Evolutionary conservation across 1,284 basidiomycete genomes (phyloP).

Genomic region (Calocybe gambosa): DNA sequence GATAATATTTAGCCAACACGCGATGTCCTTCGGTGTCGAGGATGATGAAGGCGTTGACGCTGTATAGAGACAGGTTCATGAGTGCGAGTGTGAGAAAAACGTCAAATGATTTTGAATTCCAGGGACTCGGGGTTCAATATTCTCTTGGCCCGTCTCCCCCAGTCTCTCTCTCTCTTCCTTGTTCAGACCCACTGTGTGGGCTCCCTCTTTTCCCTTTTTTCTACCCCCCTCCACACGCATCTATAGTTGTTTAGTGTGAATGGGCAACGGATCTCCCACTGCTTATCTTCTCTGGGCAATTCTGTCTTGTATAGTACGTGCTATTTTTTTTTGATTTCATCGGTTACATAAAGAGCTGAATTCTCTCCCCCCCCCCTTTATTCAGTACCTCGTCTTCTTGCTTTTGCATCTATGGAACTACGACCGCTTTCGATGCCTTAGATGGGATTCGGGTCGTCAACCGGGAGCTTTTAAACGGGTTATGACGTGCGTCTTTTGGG

Average conservation of each 20-base stretch:
- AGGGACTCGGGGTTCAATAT: background rate
- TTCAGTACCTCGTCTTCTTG: constrained; percentile 60
- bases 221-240: background rate
- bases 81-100: constrained; percentile 3
- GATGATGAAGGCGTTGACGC: constrained; percentile 82
- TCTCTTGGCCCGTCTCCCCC: background rate
- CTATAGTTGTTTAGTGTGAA: constrained; percentile 19
- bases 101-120: background rate
- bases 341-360: too few species aligned
- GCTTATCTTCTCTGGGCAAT: constrained; percentile 69
- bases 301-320: constrained; percentile 53
- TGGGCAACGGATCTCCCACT: constrained; percentile 63
- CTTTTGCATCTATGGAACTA: constrained; percentile 68
- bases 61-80: constrained; percentile 84
- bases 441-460: constrained; percentile 64
- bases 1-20: constrained; percentile 94
- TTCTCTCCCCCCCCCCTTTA: too few species aligned
- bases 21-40: constrained; percentile 94
- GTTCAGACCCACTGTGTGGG: background rate
- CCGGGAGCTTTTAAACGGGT: constrained; percentile 74
- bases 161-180: background rate
- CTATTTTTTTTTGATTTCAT: too few species aligned
- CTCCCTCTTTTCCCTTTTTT: too few species aligned
- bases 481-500: constrained; percentile 57
- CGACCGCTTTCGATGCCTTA: constrained; percentile 64